Evolutionary conservation across 495 filamentous ascomycete genomes (phyloP).

Genomic region (Aspergillus sparsus): DNA sequence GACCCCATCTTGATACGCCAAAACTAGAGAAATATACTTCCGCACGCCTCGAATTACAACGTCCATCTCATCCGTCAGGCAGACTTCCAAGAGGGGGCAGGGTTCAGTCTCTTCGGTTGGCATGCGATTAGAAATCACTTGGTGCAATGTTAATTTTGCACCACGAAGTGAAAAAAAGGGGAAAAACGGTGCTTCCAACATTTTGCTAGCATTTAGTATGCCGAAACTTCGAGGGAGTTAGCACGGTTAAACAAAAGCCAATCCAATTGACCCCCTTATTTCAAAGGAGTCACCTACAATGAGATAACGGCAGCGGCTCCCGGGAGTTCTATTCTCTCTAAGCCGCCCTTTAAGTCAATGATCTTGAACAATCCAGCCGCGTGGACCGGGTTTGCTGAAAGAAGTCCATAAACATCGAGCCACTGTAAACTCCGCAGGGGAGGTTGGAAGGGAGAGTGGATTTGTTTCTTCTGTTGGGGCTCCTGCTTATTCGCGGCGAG

Average conservation of each 20-base stretch:
- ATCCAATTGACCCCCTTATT: not conserved
- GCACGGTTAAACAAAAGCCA: not conserved
- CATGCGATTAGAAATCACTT: not conserved
- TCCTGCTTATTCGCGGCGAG: not conserved
- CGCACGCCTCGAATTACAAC: not conserved
- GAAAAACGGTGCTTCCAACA: not conserved
- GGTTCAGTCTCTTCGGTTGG: not conserved
- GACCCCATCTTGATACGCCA: not conserved
- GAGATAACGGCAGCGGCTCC: not conserved
- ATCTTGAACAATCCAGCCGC: not conserved
- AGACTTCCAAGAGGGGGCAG: not conserved
- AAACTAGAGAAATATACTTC: not conserved
- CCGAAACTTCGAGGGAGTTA: not conserved
- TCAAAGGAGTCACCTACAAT: not conserved
- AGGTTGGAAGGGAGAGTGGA: not conserved
- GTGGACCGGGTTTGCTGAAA: not conserved
- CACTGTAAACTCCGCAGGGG: constrained; percentile 3
- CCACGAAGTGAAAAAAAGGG: not conserved
- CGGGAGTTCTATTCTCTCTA: constrained; percentile 4
- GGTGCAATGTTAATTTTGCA: not conserved
- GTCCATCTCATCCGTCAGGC: not conserved
- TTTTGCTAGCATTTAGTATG: not conserved
- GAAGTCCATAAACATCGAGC: constrained; percentile 2
- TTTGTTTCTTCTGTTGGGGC: not conserved
- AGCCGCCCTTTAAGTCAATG: not conserved